Base-by-base conservation (phyloP, 805 yeast species). In the Kodamaea hsintzibuensis region DNA sequence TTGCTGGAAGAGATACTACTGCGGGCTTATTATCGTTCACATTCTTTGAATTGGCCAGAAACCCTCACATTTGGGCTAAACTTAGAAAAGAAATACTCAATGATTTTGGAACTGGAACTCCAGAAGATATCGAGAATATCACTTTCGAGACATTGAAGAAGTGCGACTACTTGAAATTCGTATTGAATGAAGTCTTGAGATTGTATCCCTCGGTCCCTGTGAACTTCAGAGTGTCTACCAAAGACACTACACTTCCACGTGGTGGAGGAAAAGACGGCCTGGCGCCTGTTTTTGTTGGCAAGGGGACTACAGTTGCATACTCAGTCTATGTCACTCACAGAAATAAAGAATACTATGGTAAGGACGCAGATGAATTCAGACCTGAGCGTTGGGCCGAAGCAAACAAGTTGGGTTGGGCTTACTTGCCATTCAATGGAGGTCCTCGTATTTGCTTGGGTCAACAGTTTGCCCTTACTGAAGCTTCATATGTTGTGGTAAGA, bases 271-370 rank as follows among this genome's bases (percentile, higher is more conserved):
- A 51, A 6, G 66, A 65, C 35, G 67, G 60, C 1, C 42, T 35
- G 33, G 18, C 53, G 10, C 60, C 61, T 49, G 63, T 56, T 12
- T 57, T 51, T 37, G 58, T 65, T 43, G 62, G 57, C n/a, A 65
- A 65, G 55, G 69, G 69, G 16, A 61, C 67, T 13, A 51, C 58
- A 12, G 61, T 65, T 25, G 56, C 57, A 4, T 65, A 65, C 57
- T 47, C 55, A 7, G 62, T 76, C n/a, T 74, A 72, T 57, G 62
- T 73, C 12, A 73, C 79, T 61, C 85, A 81, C 60, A 74, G 82
- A 55, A 55, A 65, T 49, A 52, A 62, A 42, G 67, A 58, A 25
- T 52, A 38, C 46, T 65, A 62, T 50, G 69, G 69, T 14, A 54
- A 62, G 51, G 67, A 65, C 30, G 59, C 68, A 9, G 56, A 49